Evolutionary conservation across 2,329 filamentous ascomycete species (phyloP).

Genomic region (Lecanicillium sp.): DNA sequence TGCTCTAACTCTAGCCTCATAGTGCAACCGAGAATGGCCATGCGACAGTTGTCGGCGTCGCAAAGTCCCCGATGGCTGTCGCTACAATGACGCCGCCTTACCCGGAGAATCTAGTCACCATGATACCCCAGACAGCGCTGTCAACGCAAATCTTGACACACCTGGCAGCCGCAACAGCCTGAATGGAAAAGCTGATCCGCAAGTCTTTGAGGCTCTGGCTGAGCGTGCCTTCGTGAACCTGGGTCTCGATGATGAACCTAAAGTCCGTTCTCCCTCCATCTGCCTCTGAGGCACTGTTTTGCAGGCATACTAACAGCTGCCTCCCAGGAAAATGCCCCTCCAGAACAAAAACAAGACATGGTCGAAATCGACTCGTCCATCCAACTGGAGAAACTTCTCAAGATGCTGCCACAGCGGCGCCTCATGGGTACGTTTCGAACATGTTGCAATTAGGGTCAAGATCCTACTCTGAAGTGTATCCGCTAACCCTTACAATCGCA

Average conservation of each 20-base stretch:
- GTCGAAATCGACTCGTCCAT: constrained; percentile 12
- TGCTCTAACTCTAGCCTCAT: not conserved
- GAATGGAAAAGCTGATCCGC: constrained; percentile 2
- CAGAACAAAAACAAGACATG: constrained; percentile 13
- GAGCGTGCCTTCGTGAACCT: constrained; percentile 15
- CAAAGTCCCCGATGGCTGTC: constrained; percentile 21
- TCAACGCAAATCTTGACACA: constrained; percentile 1
- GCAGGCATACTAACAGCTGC: not conserved
- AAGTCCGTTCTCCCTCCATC: not conserved
- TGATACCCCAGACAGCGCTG: not conserved
- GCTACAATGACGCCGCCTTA: constrained; percentile 14
- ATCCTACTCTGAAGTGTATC: no score
- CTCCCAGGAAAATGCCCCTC: constrained; percentile 2
- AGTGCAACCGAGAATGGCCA: constrained; percentile 26
- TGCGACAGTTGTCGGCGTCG: constrained; percentile 24
- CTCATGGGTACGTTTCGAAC: constrained; percentile 16
- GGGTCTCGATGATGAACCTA: constrained; percentile 10
- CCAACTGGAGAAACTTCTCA: constrained; percentile 17
- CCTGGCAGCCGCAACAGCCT: not conserved
- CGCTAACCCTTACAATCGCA: no score
- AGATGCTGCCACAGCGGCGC: constrained; percentile 16
- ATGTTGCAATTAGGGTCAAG: no score
- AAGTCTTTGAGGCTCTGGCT: constrained; percentile 14
- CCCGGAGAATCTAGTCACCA: constrained; percentile 7
- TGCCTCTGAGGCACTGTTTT: not conserved